These are phyloP conservation scores for Colletotrichum zoysiae DNA, from an alignment of 2,329 filamentous ascomycete genomes.

Conservation along the genomic window DNA sequence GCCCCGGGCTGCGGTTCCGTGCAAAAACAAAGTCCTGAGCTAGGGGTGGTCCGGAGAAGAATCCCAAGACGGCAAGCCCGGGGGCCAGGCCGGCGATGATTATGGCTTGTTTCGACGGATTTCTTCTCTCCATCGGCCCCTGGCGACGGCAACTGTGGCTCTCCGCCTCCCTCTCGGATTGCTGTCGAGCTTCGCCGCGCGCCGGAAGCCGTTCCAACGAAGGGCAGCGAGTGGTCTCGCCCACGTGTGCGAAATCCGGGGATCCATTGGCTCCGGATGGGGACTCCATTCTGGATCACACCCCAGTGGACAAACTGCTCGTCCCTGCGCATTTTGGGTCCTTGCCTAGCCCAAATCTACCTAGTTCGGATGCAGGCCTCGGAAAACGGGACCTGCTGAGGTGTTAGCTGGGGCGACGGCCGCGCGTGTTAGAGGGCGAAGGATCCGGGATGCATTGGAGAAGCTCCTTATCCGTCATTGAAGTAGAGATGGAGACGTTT, in stretches of 20 bases:
- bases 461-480: neutral
- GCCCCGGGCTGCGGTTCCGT: no score
- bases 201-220: neutral
- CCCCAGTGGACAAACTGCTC: slow-evolving; percentile 12
- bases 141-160: neutral
- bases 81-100: neutral
- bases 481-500: neutral
- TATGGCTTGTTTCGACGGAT: neutral
- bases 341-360: slow-evolving; percentile 23
- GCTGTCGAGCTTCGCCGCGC: neutral
- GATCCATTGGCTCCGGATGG: slow-evolving; percentile 34
- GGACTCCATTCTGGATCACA: slow-evolving; percentile 18
- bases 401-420: neutral
- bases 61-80: neutral
- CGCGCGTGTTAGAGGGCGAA: no score
- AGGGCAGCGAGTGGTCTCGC: slow-evolving; percentile 23
- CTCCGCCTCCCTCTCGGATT: neutral
- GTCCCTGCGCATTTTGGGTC: slow-evolving; percentile 6
- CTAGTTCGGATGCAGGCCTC: slow-evolving; percentile 12
- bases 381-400: neutral
- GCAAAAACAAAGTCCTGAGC: neutral
- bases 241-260: slow-evolving; percentile 35
- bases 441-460: neutral
- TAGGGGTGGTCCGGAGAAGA: slow-evolving; percentile 16
- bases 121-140: neutral